A percentile compares a stretch with the other conserved stretches of the same genome.
These are phyloP conservation scores for Byssothecium circinans DNA, from an alignment of 2,329 filamentous ascomycete genomes.

Conservation along the genomic window DNA sequence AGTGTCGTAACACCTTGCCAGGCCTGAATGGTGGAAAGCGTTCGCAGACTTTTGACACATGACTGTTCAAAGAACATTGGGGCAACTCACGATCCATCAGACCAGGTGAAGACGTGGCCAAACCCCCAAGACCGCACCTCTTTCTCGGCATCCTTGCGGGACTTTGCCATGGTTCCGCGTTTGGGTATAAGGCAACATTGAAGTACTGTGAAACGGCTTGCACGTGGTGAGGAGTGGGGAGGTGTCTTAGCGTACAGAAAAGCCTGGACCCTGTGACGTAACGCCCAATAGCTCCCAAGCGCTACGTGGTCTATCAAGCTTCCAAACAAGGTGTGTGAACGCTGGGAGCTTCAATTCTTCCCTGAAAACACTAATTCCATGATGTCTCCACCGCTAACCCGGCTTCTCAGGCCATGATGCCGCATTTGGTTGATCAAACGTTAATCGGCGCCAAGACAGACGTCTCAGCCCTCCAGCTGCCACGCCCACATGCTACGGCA, in stretches of 20 bases:
- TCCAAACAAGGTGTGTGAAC: not conserved
- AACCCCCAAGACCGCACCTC: conserved; percentile 73
- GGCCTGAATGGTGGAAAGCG: too few species aligned
- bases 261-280: conserved; percentile 9
- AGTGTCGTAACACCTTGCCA: too few species aligned
- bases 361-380: not conserved
- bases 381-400: not conserved
- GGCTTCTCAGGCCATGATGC: not conserved
- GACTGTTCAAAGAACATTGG: conserved; percentile 3
- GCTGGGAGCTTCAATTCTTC: not conserved
- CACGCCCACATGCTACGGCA: too few species aligned
- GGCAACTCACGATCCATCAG: conserved; percentile 64
- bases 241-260: not conserved
- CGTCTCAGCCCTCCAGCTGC: conserved; percentile 7
- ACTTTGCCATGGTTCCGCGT: conserved; percentile 38
- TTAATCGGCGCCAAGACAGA: conserved; percentile 7
- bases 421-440: conserved; percentile 6
- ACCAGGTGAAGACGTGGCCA: conserved; percentile 70
- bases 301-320: not conserved
- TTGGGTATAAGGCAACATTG: not conserved
- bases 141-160: conserved; percentile 56
- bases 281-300: not conserved
- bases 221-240: conserved; percentile 4
- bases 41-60: too few species aligned
- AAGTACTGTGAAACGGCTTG: too few species aligned